These are phyloP conservation scores for Avena eriantha DNA, from an alignment of 176 grass and related monocot species.

Conservation along the genomic window DNA sequence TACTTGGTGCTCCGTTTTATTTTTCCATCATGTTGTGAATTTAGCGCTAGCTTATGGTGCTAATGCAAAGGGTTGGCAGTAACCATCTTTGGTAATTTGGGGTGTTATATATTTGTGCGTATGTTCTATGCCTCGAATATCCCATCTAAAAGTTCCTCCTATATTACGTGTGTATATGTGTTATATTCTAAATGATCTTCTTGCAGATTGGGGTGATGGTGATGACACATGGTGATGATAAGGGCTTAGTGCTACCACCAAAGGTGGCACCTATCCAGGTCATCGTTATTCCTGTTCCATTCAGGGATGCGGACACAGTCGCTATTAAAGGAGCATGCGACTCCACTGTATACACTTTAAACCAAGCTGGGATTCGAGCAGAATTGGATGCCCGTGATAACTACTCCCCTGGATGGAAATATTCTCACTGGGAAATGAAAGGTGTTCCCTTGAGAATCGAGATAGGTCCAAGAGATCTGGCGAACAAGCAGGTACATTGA, in stretches of 20 bases:
- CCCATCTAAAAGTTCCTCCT: background rate
- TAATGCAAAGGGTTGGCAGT: background rate
- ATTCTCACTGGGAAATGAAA: slow-evolving; percentile 99
- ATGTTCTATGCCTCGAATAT: background rate
- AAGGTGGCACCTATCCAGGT: slow-evolving; percentile 85
- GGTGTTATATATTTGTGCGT: background rate
- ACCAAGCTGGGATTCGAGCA: slow-evolving; percentile 58
- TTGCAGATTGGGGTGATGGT: slow-evolving; percentile 88
- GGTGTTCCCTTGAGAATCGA: slow-evolving; percentile 93
- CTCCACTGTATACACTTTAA: slow-evolving; percentile 56
- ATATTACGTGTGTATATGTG: background rate
- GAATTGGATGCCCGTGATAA: slow-evolving; percentile 80
- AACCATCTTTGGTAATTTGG: background rate
- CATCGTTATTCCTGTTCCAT: slow-evolving; percentile 80
- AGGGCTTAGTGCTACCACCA: slow-evolving; percentile 93
- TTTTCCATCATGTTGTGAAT: background rate
- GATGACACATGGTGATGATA: slow-evolving; percentile 96
- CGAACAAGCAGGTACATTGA: slow-evolving; percentile 74
- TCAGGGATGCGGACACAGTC: slow-evolving; percentile 69
- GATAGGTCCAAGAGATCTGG: slow-evolving; percentile 90
- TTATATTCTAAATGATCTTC: background rate
- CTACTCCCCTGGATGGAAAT: slow-evolving; percentile 88
- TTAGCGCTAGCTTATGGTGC: background rate
- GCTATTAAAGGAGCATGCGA: slow-evolving; percentile 75
- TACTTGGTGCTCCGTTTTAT: background rate